Percentiles rank a stretch among this genome's conserved stretches.
These are phyloP conservation scores for Priceomyces haplophilus DNA, from an alignment of 805 yeast genomes.

Conservation along the genomic window DNA sequence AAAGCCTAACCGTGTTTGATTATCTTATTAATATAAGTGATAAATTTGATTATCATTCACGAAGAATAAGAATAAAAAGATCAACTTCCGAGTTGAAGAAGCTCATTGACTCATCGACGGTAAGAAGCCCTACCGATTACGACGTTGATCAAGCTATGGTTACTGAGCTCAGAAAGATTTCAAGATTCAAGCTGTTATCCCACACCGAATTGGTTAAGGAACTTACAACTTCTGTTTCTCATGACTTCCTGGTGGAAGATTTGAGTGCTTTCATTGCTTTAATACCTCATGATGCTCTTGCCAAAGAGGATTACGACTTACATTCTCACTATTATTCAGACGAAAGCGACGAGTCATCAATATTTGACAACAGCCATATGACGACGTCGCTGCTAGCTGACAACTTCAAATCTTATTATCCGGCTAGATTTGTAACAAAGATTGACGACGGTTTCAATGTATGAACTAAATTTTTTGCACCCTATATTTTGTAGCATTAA, in stretches of 20 bases:
- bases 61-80: slow-evolving; percentile 5
- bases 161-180: neutral
- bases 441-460: slow-evolving; percentile 24
- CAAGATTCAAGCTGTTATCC: neutral
- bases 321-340: slow-evolving; percentile 9
- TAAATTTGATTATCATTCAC: slow-evolving; percentile 9
- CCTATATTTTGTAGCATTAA: neutral
- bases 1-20: slow-evolving; percentile 10
- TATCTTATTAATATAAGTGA: slow-evolving; percentile 6
- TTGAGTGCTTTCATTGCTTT: slow-evolving; percentile 1
- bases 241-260: neutral
- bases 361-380: slow-evolving; percentile 23
- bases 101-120: neutral
- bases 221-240: neutral
- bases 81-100: slow-evolving; percentile 8
- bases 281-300: neutral
- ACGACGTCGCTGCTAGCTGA: slow-evolving; percentile 24
- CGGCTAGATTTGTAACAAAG: slow-evolving; percentile 19
- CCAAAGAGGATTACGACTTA: slow-evolving; percentile 4
- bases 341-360: slow-evolving; percentile 22
- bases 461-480: slow-evolving; percentile 5
- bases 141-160: neutral
- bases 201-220: neutral
- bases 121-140: neutral
- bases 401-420: slow-evolving; percentile 24